A percentile compares a stretch with the other conserved stretches of the same genome.
Evolutionary conservation across 352 stramenopile genomes (phyloP).

Genomic region (Pythium myriotylum): DNA sequence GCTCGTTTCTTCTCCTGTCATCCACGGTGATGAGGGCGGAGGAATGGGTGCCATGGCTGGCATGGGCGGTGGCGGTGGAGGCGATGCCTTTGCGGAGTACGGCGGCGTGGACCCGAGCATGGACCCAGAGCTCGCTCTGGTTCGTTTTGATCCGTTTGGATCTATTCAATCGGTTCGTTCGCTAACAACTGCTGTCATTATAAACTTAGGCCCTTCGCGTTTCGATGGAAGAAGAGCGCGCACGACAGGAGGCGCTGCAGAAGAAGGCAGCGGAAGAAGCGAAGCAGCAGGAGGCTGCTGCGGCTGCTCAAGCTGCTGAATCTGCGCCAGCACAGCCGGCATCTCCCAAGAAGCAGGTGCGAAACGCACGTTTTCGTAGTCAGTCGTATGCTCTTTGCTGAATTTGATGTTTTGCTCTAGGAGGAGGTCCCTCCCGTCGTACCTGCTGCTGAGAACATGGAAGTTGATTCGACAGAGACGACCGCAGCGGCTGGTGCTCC

Average conservation of each 20-base stretch:
- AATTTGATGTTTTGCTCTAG: conserved; percentile 2
- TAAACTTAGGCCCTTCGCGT: conserved; percentile 90
- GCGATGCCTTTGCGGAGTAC: conserved; percentile 91
- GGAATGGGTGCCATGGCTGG: conserved; percentile 55
- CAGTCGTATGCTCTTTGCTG: background rate
- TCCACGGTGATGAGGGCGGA: conserved; percentile 84
- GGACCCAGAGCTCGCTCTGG: conserved; percentile 98
- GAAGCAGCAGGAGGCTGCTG: conserved; percentile 21
- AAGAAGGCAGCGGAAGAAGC: conserved; percentile 87
- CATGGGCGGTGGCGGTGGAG: conserved; percentile 43
- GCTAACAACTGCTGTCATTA: background rate
- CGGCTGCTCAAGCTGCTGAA: conserved; percentile 23
- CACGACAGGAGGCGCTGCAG: conserved; percentile 92
- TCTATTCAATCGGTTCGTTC: background rate
- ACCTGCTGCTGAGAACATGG: conserved; percentile 36
- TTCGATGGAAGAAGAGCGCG: conserved; percentile 99
- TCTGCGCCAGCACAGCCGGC: conserved; percentile 9
- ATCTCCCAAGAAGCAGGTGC: conserved; percentile 28
- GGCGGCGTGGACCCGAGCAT: conserved; percentile 98
- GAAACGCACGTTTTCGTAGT: background rate
- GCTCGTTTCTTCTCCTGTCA: conserved; percentile 94
- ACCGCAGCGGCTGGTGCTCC: conserved; percentile 33
- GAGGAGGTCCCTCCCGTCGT: conserved; percentile 15
- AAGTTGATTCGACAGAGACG: conserved; percentile 38
- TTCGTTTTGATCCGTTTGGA: conserved; percentile 34